These are phyloP conservation scores for Angomonas ambiguus DNA, from an alignment of 208 protist genomes.

Conservation along the genomic window DNA sequence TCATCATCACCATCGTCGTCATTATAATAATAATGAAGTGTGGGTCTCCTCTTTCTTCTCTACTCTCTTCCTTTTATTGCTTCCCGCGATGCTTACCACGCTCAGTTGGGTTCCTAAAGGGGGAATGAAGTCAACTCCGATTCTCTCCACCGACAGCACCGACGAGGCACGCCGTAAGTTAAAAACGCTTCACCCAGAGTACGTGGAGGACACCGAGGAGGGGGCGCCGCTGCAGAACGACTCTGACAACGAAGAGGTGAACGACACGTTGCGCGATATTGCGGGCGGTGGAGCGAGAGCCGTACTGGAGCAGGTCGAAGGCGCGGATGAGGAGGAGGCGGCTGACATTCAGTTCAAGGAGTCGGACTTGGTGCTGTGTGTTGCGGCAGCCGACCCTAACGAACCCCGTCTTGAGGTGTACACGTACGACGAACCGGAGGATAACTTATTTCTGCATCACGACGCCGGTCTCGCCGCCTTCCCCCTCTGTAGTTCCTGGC, in stretches of 20 bases:
- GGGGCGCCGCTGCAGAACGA: not conserved
- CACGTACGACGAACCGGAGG: slow-evolving; percentile 94
- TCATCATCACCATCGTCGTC: too few species aligned
- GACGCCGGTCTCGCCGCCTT: slow-evolving; percentile 93
- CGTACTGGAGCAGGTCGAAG: slow-evolving; percentile 76
- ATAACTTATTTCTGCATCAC: slow-evolving; percentile 96
- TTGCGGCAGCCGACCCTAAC: slow-evolving; percentile 61
- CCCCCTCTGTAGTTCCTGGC: slow-evolving; percentile 93
- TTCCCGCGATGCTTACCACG: slow-evolving; percentile 58
- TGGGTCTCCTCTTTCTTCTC: too few species aligned
- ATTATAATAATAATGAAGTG: too few species aligned
- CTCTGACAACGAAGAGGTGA: slow-evolving; percentile 19
- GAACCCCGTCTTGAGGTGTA: slow-evolving; percentile 89
- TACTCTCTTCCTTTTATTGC: too few species aligned
- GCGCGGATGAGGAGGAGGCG: slow-evolving; percentile 86
- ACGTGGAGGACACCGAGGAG: slow-evolving; percentile 44
- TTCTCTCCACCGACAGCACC: slow-evolving; percentile 73
- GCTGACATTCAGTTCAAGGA: slow-evolving; percentile 91
- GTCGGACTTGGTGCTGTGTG: slow-evolving; percentile 80
- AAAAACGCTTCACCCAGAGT: slow-evolving; percentile 60
- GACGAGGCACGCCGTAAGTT: slow-evolving; percentile 69
- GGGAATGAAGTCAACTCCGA: slow-evolving; percentile 73
- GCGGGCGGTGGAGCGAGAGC: slow-evolving; percentile 65
- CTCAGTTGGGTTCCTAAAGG: slow-evolving; percentile 84
- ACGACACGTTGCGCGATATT: slow-evolving; percentile 57